Conservation (phyloP, 345 rosid species). For the Microcos paniculata region DNA sequence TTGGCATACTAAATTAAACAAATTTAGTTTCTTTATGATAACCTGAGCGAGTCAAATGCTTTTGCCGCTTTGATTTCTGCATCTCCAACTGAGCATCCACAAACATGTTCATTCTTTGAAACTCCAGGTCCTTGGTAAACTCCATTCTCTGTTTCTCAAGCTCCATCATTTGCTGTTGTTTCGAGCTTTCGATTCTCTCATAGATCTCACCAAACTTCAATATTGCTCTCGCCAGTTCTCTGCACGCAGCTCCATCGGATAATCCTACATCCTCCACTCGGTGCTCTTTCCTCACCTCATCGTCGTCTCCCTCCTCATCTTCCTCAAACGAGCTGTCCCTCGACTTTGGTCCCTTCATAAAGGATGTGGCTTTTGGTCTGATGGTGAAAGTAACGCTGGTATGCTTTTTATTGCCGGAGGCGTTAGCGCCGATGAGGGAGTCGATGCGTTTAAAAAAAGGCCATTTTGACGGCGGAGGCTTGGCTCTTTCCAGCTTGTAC, state of each 20-base stretch:
- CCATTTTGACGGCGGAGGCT: conserved; percentile 4
- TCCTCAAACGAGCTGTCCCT: conserved; percentile 49
- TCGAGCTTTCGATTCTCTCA: conserved; percentile 62
- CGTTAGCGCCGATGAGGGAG: conserved; percentile 45
- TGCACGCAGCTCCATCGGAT: conserved; percentile 45
- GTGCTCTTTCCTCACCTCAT: conserved; percentile 46
- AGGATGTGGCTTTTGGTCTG: conserved; percentile 19
- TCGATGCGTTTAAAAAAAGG: conserved; percentile 28
- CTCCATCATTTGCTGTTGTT: conserved; percentile 65
- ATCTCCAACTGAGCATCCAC: conserved; percentile 68
- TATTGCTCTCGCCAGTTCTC: conserved; percentile 62
- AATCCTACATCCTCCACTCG: conserved; percentile 38
- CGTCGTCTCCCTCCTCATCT: conserved; percentile 41
- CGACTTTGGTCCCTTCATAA: conserved; percentile 19
- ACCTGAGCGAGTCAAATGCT: conserved; percentile 34
- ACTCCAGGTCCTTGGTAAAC: conserved; percentile 66
- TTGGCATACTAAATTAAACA: neutral
- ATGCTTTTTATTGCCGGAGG: conserved; percentile 31
- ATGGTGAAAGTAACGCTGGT: conserved; percentile 12
- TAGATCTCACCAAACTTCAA: conserved; percentile 66
- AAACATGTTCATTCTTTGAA: conserved; percentile 69
- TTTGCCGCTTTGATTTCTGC: conserved; percentile 47
- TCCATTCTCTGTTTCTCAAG: conserved; percentile 82
- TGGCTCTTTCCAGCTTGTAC: conserved; percentile 13
- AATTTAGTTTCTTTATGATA: neutral